These are phyloP conservation scores for Passiflora organensis DNA, from an alignment of 345 rosid genomes.

Conservation along the genomic window DNA sequence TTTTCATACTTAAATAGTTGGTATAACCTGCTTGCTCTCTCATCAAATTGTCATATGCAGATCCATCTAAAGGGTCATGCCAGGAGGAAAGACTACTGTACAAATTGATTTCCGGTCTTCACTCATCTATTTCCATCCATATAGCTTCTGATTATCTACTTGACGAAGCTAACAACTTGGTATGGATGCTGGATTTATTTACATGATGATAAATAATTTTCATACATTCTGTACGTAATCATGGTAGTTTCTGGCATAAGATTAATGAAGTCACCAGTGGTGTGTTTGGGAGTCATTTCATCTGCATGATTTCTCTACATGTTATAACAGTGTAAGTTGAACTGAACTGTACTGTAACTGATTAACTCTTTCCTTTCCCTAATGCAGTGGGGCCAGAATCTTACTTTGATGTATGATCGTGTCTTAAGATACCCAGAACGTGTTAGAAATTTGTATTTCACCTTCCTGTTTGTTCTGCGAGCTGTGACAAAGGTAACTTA, in stretches of 20 bases:
- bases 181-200: slow-evolving; percentile 10
- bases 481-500: slow-evolving; percentile 77
- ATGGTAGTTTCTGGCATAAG: background rate
- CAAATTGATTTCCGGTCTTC: slow-evolving; percentile 94
- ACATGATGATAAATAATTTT: too few relatives aligned
- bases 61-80: slow-evolving; percentile 64
- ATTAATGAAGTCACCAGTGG: background rate
- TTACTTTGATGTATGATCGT: slow-evolving; percentile 68
- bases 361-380: slow-evolving; percentile 8
- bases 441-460: slow-evolving; percentile 81
- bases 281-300: background rate
- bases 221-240: too few relatives aligned
- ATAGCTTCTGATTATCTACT: slow-evolving; percentile 85
- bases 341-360: background rate
- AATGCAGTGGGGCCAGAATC: slow-evolving; percentile 96
- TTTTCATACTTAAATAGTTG: background rate
- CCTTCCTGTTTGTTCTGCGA: slow-evolving; percentile 86
- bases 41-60: slow-evolving; percentile 30
- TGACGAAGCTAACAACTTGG: slow-evolving; percentile 67
- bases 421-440: slow-evolving; percentile 82
- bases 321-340: too few relatives aligned
- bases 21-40: too few relatives aligned
- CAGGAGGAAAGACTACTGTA: slow-evolving; percentile 82
- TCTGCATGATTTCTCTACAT: background rate
- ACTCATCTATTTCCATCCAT: slow-evolving; percentile 88